Conservation (phyloP, 495 filamentous ascomycete genomes). For the Aspergillus sclerotiicarbonarius region DNA sequence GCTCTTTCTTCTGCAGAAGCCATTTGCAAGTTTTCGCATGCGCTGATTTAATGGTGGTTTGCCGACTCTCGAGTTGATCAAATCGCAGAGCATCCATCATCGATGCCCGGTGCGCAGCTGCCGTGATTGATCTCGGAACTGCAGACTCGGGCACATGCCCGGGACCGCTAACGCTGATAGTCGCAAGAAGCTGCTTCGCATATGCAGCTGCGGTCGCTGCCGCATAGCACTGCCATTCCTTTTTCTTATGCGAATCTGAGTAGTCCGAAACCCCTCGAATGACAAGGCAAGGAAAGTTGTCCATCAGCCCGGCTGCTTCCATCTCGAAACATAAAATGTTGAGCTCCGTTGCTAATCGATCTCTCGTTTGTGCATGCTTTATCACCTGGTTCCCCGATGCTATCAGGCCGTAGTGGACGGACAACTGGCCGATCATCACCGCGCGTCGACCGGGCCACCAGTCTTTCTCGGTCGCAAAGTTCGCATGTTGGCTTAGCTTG, state of each 20-base stretch:
- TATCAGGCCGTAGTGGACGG: conserved; percentile 20
- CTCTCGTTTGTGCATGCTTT: conserved; percentile 9
- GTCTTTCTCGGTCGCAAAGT: not conserved
- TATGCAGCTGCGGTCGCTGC: conserved; percentile 34
- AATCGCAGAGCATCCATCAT: conserved; percentile 29
- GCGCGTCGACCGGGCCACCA: not conserved
- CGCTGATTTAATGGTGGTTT: conserved; percentile 21
- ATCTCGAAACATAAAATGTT: conserved; percentile 45
- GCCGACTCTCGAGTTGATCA: conserved; percentile 27
- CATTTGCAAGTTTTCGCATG: conserved; percentile 47
- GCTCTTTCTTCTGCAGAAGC: conserved; percentile 40
- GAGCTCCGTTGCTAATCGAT: conserved; percentile 13
- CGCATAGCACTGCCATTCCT: conserved; percentile 35
- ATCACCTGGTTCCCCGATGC: conserved; percentile 21
- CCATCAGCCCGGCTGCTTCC: conserved; percentile 45
- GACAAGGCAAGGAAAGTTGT: conserved; percentile 26
- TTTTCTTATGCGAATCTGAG: conserved; percentile 36
- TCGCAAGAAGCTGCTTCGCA: conserved; percentile 24
- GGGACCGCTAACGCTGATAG: conserved; percentile 8
- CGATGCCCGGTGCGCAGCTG: not conserved
- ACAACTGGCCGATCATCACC: conserved; percentile 4
- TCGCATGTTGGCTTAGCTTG: not conserved
- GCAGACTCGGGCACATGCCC: not conserved
- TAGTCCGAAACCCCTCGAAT: conserved; percentile 39
- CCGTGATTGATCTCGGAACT: not conserved